Base-by-base conservation (phyloP, 345 rosid genomes). In the Litchi chinensis region DNA sequence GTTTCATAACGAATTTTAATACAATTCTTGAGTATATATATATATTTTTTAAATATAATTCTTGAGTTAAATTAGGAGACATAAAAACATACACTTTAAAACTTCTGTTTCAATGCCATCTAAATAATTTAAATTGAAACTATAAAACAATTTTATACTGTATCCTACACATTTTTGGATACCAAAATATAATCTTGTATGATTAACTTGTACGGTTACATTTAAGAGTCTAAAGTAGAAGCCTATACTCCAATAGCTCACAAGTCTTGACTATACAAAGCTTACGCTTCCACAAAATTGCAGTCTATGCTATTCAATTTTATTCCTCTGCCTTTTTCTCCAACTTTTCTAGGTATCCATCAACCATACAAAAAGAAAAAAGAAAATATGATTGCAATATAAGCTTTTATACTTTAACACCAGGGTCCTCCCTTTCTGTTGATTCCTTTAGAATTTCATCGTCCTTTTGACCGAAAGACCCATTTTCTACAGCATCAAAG, bases 401-500 rank as follows among this genome's bases (percentile, higher is more conserved):
- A 21, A 64, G 13, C 52, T 86, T 76, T 85, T 80, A 92, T 77
- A 87, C 97, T 83, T 83, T 74, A 41, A 73, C 67, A 73, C 65
- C n/a, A 68, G 72, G 76, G 75, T 71, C 81, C 66, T 77, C 89
- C 52, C 64, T 85, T 54, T 87, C 82, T 13, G 78, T 80, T 48
- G 87, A 77, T 80, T 85, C 94, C 79, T 77, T 82, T 40, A 57
- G 26, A 56, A 77, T 77, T 32, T 85, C 92, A 3, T 77, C 85
- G 68, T 83, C 82, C 86, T 90, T 84, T 68, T 73, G 81, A 76
- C 82, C 78, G 4, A 87, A 70, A 28, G 78, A 86, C 46, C 89
- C 87, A 13, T 86, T 82, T 9, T 71, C 88, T 83, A 91, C 92
- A 10, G 95, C 97, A 83, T 95, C 98, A 82, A 79, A 85, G 84